Evolutionary conservation across 179 eudicot genomes (phyloP).

Genomic region (Pouteria campechiana): DNA sequence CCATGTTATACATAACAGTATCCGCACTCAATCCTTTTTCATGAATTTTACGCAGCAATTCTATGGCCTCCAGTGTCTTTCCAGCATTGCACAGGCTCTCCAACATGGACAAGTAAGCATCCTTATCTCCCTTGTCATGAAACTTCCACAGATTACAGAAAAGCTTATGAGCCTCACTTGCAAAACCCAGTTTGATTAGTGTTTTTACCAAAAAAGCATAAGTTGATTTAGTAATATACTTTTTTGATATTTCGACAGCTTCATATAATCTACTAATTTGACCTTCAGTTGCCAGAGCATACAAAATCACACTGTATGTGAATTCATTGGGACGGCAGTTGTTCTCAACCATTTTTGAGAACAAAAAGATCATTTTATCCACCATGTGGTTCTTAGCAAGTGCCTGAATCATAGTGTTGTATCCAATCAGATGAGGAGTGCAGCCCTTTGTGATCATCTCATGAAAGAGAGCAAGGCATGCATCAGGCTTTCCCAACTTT

Average conservation of each 20-base stretch:
- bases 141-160: slow-evolving; percentile 88
- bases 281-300: slow-evolving; percentile 63
- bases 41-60: slow-evolving; percentile 55
- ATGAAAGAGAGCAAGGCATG: slow-evolving; percentile 52
- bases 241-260: slow-evolving; percentile 54
- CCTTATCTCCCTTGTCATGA: slow-evolving; percentile 78
- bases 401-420: slow-evolving; percentile 73
- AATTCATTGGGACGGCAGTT: slow-evolving; percentile 83
- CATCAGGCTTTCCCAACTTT: slow-evolving; percentile 49
- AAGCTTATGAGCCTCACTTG: slow-evolving; percentile 76
- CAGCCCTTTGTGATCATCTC: slow-evolving; percentile 76
- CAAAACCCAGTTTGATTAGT: slow-evolving; percentile 75
- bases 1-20: slow-evolving; percentile 73
- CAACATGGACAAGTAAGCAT: slow-evolving; percentile 75
- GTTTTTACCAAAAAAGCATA: slow-evolving; percentile 82
- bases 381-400: slow-evolving; percentile 59
- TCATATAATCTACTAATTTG: slow-evolving; percentile 68
- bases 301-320: slow-evolving; percentile 64
- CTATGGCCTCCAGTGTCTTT: slow-evolving; percentile 66
- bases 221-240: slow-evolving; percentile 66
- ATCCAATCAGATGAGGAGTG: slow-evolving; percentile 59
- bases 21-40: slow-evolving; percentile 71
- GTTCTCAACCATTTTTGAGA: slow-evolving; percentile 73
- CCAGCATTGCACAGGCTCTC: slow-evolving; percentile 73
- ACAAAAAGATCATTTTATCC: slow-evolving; percentile 57